Conservation (phyloP, 2,329 filamentous ascomycete genomes). For the Paramyrothecium sp. region DNA sequence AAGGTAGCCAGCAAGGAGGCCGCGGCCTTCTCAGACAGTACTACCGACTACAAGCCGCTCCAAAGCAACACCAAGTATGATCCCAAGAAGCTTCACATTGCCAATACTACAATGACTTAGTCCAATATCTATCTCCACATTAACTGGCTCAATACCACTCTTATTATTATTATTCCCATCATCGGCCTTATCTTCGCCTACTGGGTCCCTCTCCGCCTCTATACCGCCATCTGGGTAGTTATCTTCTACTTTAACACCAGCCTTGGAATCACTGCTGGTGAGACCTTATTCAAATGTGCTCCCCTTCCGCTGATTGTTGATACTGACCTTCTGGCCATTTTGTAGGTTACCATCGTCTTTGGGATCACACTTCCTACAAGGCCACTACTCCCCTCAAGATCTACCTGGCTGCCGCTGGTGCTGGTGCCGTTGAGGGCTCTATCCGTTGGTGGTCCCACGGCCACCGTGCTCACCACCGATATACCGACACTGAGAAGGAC, state of each 20-base stretch:
- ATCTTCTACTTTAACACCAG: slow-evolving; percentile 82
- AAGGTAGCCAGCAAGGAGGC: slow-evolving; percentile 24
- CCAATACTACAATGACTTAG: too few relatives aligned
- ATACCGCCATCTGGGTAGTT: slow-evolving; percentile 73
- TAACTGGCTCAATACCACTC: too few relatives aligned
- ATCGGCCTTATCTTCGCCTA: too few relatives aligned
- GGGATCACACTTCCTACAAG: slow-evolving; percentile 84
- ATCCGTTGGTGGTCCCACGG: slow-evolving; percentile 87
- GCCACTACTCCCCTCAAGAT: slow-evolving; percentile 73
- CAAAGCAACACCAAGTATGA: slow-evolving; percentile 50
- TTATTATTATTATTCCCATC: too few relatives aligned
- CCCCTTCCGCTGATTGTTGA: not conserved
- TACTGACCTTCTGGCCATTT: slow-evolving; percentile 4
- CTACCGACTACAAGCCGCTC: slow-evolving; percentile 53
- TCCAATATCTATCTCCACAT: too few relatives aligned
- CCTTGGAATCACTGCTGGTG: slow-evolving; percentile 76
- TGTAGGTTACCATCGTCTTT: slow-evolving; percentile 62
- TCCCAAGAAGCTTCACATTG: too few relatives aligned
- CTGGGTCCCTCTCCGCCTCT: slow-evolving; percentile 63
- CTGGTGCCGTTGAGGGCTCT: slow-evolving; percentile 81
- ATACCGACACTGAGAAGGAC: slow-evolving; percentile 90
- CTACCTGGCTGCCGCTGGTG: slow-evolving; percentile 78
- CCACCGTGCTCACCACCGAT: slow-evolving; percentile 85
- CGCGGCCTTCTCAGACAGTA: slow-evolving; percentile 49
- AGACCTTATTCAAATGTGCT: slow-evolving; percentile 3